Conservation (phyloP, 805 yeast genomes). For the Diddensiella caesifluorescens region DNA sequence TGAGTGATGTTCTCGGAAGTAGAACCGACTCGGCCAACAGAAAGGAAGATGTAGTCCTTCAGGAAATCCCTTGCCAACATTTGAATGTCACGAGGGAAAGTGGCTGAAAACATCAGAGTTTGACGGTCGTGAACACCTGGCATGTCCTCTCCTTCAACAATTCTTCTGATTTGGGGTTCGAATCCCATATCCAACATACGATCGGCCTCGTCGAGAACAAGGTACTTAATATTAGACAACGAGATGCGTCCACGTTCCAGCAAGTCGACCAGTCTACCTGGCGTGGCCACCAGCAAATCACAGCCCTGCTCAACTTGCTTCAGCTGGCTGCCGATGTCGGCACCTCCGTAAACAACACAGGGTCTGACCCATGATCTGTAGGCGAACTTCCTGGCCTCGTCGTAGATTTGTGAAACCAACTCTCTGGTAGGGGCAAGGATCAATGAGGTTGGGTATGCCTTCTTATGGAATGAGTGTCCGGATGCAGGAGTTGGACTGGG, state of each 20-base stretch:
- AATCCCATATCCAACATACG: conserved; percentile 99
- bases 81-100: conserved; percentile 98
- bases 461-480: conserved; percentile 43
- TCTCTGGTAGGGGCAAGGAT: conserved; percentile 99
- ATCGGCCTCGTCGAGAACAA: conserved; percentile 98
- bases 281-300: conserved; percentile 95
- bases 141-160: conserved; percentile 97
- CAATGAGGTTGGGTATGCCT: conserved; percentile 90
- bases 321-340: conserved; percentile 83
- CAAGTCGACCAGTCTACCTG: conserved; percentile 96
- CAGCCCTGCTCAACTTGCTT: conserved; percentile 89
- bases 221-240: conserved; percentile 80
- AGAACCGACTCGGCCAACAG: conserved; percentile 99
- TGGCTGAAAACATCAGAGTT: conserved; percentile 97
- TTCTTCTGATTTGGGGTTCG: conserved; percentile 98
- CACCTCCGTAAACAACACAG: conserved; percentile 97
- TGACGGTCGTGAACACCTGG: conserved; percentile 87
- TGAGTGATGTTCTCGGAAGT: conserved; percentile 98
- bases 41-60: conserved; percentile 89
- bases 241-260: conserved; percentile 93
- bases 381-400: conserved; percentile 90
- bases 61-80: conserved; percentile 95
- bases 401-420: conserved; percentile 92
- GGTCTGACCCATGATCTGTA: conserved; percentile 99
- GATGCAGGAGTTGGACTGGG: conserved; percentile 59